Base-by-base conservation (phyloP, 108 stramenopile genomes). In the Skeletonema potamos region DNA sequence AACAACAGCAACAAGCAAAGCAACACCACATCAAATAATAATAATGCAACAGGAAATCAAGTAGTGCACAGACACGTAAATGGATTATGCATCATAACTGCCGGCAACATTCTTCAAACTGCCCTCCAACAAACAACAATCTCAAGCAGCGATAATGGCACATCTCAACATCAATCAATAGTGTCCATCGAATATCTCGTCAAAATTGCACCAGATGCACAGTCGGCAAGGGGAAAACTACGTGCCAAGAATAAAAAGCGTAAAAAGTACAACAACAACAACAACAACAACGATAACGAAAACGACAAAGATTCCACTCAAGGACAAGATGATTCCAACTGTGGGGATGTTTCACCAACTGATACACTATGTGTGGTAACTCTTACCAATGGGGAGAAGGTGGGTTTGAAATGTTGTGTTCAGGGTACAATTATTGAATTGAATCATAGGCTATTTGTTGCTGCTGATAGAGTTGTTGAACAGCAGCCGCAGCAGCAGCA, bases 21-120 rank as follows among this genome's bases (percentile, higher is more conserved):
- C 13, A 37, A 1, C 1, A 41, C 5, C 27, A 32, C 18, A 27
- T 13, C 20, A 32, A 61, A 1, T 44, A 28, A 57, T 24, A 13
- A 39, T 15, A 39, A 13, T 24, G 4, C 36, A 32, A 30, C 11
- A 0, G 39, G 26, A 71, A 66, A 37, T 29, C 80, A 78, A 56
- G 78, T 89, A n/a, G 82, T 92, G 4, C 89, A 92, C 64, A 76
- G 70, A 0, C 91, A 92, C 72, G 79, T 79, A 32, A 92, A 92
- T 55, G 87, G 86, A 26, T 67, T 92, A 24, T 86, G 84, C 68
- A 76, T 92, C n/a, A 77, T 92, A 15, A 92, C 91, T 18, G 89
- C 83, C 12, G 89, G 87, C 0, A 46, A 82, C 4, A 54, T 70
- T 58, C 33, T 68, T 18, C 33, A 72, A 57, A 3, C 11, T 20